Evolutionary conservation across 2,329 filamentous ascomycete species (phyloP).

Genomic region (Ascocoryne sarcoides): DNA sequence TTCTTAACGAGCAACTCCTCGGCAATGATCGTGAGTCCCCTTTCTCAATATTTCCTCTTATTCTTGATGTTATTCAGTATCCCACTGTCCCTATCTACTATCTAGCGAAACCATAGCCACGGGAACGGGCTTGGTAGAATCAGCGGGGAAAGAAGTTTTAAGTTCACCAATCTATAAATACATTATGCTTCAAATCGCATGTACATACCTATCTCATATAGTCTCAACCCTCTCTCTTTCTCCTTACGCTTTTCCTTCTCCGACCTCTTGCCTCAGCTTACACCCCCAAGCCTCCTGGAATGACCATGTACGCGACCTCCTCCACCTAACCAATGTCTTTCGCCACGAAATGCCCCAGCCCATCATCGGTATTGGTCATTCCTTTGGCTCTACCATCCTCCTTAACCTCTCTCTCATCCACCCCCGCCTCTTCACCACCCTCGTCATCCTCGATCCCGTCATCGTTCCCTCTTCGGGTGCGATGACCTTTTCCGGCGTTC

Average conservation of each 20-base stretch:
- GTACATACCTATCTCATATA: no score
- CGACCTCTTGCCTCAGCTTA: no score
- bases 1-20: constrained; percentile 65
- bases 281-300: constrained; percentile 62
- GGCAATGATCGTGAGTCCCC: constrained; percentile 70
- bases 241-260: no score
- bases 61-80: no score
- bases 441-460: constrained; percentile 80
- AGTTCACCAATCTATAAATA: no score
- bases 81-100: no score
- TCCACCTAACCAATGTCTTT: constrained; percentile 79
- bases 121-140: no score
- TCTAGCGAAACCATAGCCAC: no score
- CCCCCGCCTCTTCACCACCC: constrained; percentile 66
- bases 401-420: constrained; percentile 65
- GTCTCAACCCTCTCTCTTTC: no score
- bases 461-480: constrained; percentile 45
- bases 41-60: not conserved
- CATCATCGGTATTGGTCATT: constrained; percentile 78
- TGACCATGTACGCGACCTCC: constrained; percentile 76
- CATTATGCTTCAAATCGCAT: no score
- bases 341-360: constrained; percentile 69
- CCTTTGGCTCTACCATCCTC: constrained; percentile 72
- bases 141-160: no score
- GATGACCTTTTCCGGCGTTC: constrained; percentile 27